Evolutionary conservation across 495 filamentous ascomycete genomes (phyloP).

Genomic region (Hypoxylon intermedium): DNA sequence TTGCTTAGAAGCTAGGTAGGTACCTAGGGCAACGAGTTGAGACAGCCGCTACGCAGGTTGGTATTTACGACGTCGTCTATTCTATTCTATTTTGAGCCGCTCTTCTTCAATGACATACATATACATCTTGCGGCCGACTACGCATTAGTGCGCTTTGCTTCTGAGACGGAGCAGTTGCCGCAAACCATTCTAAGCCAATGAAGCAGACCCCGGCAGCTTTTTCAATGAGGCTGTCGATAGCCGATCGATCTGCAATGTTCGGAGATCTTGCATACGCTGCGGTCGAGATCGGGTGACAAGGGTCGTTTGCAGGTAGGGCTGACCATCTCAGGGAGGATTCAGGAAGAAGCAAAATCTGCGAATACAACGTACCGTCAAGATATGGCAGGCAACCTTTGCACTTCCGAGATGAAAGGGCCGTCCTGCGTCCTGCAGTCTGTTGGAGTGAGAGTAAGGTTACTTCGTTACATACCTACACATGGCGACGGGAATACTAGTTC

Average conservation of each 20-base stretch:
- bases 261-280: slow-evolving; percentile 28
- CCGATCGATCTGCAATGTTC: slow-evolving; percentile 24
- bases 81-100: slow-evolving; percentile 4
- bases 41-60: background rate
- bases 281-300: slow-evolving; percentile 9
- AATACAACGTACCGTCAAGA: background rate
- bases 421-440: too few species aligned
- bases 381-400: background rate
- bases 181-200: slow-evolving; percentile 18
- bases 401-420: background rate
- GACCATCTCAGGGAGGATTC: slow-evolving; percentile 1
- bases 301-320: slow-evolving; percentile 29
- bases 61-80: background rate
- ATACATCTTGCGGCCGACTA: slow-evolving; percentile 22
- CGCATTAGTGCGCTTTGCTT: slow-evolving; percentile 25
- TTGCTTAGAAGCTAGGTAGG: too few species aligned
- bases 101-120: slow-evolving; percentile 7
- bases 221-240: slow-evolving; percentile 26
- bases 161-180: slow-evolving; percentile 12
- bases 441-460: too few species aligned
- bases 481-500: background rate
- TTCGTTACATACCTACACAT: background rate
- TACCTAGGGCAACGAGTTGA: too few species aligned
- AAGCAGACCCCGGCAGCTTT: slow-evolving; percentile 15
- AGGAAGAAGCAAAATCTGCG: slow-evolving; percentile 5